Evolutionary conservation across 1,139 yeast species (phyloP).

Genomic region (Hemisphaericaspora subhashii): DNA sequence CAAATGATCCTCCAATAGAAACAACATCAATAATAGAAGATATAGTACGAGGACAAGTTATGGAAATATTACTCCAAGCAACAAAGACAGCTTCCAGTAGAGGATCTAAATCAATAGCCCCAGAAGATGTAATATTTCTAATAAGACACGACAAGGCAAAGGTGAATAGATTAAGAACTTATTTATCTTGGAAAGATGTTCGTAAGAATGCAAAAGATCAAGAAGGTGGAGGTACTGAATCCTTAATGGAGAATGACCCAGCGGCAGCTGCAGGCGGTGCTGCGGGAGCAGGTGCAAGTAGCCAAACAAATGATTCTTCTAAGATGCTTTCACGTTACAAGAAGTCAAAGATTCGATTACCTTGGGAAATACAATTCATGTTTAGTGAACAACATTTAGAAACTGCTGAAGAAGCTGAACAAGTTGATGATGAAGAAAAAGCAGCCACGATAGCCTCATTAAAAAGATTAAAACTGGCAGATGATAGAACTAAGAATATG

Average conservation of each 20-base stretch:
- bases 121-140: slow-evolving; percentile 90
- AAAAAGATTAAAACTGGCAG: slow-evolving; percentile 87
- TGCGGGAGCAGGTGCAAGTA: slow-evolving; percentile 17
- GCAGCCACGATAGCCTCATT: slow-evolving; percentile 89
- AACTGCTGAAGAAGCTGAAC: slow-evolving; percentile 75
- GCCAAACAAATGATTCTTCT: slow-evolving; percentile 45
- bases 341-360: slow-evolving; percentile 78
- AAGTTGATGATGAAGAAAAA: slow-evolving; percentile 81
- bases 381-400: slow-evolving; percentile 86
- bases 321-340: slow-evolving; percentile 65
- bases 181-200: slow-evolving; percentile 95
- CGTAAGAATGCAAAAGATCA: slow-evolving; percentile 96
- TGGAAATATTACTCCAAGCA: slow-evolving; percentile 80
- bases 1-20: slow-evolving; percentile 89
- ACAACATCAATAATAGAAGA: slow-evolving; percentile 92
- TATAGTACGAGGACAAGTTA: slow-evolving; percentile 91
- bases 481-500: slow-evolving; percentile 90
- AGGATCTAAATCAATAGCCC: slow-evolving; percentile 82
- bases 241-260: slow-evolving; percentile 41
- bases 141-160: slow-evolving; percentile 94
- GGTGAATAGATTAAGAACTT: slow-evolving; percentile 85
- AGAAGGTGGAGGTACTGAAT: slow-evolving; percentile 77
- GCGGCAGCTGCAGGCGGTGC: slow-evolving; percentile 35
- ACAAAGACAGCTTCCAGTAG: slow-evolving; percentile 75
- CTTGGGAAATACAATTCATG: slow-evolving; percentile 96